These are phyloP conservation scores for Pseudonitzschia multiseries DNA, from an alignment of 108 stramenopile species.

Conservation along the genomic window DNA sequence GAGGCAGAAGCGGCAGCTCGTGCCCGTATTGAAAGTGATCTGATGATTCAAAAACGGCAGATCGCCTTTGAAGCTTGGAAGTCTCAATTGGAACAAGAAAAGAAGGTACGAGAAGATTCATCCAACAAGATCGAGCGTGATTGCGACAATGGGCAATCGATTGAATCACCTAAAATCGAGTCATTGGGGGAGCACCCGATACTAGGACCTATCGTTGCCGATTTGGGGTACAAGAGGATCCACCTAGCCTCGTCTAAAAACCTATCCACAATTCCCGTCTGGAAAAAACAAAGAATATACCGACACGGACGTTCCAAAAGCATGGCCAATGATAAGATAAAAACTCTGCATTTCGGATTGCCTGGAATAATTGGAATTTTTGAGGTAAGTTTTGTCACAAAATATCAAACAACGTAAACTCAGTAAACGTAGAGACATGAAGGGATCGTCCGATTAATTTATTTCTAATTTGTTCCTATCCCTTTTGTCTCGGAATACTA, in stretches of 20 bases:
- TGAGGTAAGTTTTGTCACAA: conserved; percentile 30
- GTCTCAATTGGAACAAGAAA: conserved; percentile 36
- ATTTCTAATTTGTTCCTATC: not conserved
- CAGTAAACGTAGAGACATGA: not conserved
- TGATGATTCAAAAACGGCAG: conserved; percentile 42
- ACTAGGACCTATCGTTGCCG: conserved; percentile 54
- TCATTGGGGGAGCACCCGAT: conserved; percentile 51
- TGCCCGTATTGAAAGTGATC: conserved; percentile 40
- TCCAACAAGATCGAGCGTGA: not conserved
- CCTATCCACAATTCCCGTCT: conserved; percentile 60
- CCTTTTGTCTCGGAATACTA: conserved; percentile 3
- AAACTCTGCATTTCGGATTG: conserved; percentile 59
- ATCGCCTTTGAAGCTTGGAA: conserved; percentile 50
- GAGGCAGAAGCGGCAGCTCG: conserved; percentile 51
- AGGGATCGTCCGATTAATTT: not conserved
- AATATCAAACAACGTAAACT: not conserved
- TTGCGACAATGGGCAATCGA: not conserved
- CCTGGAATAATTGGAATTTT: conserved; percentile 77
- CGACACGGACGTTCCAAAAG: conserved; percentile 67
- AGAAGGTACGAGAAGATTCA: conserved; percentile 8
- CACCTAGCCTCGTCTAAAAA: conserved; percentile 49
- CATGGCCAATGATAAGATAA: conserved; percentile 74
- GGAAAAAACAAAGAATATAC: conserved; percentile 79
- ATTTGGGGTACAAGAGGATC: conserved; percentile 66
- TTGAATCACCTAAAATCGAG: not conserved